Conservation (phyloP, 1,284 basidiomycete species). For the Microbotryum violaceum region DNA sequence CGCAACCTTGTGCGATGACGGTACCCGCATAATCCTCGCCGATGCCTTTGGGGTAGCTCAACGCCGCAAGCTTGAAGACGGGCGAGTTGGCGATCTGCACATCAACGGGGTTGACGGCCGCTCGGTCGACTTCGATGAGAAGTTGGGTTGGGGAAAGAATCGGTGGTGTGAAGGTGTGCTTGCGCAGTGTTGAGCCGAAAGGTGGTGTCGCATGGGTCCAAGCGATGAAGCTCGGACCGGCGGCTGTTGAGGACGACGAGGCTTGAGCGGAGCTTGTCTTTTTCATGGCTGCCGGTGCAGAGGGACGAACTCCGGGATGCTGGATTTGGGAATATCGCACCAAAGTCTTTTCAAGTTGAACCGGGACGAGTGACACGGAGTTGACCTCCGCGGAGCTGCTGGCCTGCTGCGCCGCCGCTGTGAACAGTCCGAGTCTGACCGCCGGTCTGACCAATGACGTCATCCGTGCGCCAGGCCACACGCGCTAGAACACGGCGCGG, state of each 20-base stretch:
- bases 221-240: slow-evolving; percentile 7
- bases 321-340: too few relatives aligned
- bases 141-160: slow-evolving; percentile 41
- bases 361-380: too few relatives aligned
- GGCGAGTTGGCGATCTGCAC: slow-evolving; percentile 34
- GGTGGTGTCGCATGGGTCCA: slow-evolving; percentile 19
- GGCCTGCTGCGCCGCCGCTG: too few relatives aligned
- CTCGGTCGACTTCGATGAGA: slow-evolving; percentile 70
- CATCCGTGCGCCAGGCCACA: too few relatives aligned
- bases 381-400: too few relatives aligned
- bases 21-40: slow-evolving; percentile 53
- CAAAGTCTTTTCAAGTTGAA: too few relatives aligned
- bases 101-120: slow-evolving; percentile 65
- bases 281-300: too few relatives aligned
- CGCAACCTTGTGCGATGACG: slow-evolving; percentile 47
- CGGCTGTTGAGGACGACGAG: not conserved
- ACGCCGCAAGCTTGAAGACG: slow-evolving; percentile 50
- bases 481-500: too few relatives aligned
- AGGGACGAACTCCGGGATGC: too few relatives aligned
- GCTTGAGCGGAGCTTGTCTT: too few relatives aligned
- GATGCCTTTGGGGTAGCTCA: slow-evolving; percentile 12
- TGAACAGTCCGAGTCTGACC: too few relatives aligned
- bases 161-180: slow-evolving; percentile 6
- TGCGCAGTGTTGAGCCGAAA: slow-evolving; percentile 14
- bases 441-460: too few relatives aligned